phyloP scores from a whole-genome alignment of 1,284 basidiomycete species.

The Trichosporon coremiiforme region DNA sequence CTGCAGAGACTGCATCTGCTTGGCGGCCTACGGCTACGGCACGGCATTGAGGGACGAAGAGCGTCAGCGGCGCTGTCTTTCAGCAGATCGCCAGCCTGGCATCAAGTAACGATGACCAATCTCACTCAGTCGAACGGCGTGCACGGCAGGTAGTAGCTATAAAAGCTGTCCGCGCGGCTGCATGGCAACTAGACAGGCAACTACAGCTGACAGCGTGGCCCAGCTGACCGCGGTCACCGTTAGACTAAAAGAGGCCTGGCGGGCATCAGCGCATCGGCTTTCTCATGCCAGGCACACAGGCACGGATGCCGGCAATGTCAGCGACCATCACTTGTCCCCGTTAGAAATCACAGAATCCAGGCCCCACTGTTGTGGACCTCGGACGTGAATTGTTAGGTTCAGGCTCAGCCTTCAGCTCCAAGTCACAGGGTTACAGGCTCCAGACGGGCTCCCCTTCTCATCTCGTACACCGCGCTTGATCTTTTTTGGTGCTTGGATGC shows the following conservation, averaged over 20 bases:
- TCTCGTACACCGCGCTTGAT: neutral
- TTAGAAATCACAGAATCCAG: slow-evolving; percentile 2
- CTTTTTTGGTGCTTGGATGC: neutral
- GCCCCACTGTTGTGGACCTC: slow-evolving; percentile 6
- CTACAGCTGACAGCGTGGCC: too few relatives aligned
- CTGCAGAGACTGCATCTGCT: neutral
- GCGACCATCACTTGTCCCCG: neutral
- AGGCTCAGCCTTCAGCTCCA: neutral
- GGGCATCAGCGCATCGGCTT: neutral
- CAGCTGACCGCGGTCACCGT: neutral
- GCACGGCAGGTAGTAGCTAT: too few relatives aligned
- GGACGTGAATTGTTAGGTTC: neutral
- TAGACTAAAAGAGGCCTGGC: neutral
- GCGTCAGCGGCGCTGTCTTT: slow-evolving; percentile 8
- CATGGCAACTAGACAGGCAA: too few relatives aligned
- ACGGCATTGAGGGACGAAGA: neutral
- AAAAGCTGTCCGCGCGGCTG: too few relatives aligned
- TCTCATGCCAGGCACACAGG: slow-evolving; percentile 9
- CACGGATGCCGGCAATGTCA: neutral
- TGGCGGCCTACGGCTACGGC: neutral
- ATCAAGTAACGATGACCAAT: neutral
- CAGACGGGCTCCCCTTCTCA: neutral
- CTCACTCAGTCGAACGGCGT: neutral
- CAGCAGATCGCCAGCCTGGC: neutral
- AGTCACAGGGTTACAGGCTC: too few relatives aligned